Percentiles rank a stretch among this genome's conserved stretches.
These are phyloP conservation scores for Mycena sanguinolenta DNA, from an alignment of 768 basidiomycete genomes.

Conservation along the genomic window DNA sequence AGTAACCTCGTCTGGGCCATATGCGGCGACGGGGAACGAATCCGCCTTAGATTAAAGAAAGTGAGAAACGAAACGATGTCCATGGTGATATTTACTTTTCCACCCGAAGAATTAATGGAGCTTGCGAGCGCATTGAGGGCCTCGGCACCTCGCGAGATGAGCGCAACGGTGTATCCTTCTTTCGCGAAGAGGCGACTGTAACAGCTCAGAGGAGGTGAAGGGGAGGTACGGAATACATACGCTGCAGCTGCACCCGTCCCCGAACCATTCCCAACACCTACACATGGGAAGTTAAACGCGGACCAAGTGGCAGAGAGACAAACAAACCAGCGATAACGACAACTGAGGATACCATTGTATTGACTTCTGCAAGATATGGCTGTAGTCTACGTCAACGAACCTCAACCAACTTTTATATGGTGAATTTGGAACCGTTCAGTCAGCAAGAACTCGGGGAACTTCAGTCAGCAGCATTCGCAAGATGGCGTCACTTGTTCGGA, in stretches of 20 bases:
- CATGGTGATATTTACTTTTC: conserved; percentile 57
- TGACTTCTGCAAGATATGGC: background rate
- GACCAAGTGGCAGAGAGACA: background rate
- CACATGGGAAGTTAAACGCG: background rate
- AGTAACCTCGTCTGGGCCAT: conserved; percentile 65
- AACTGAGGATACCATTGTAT: conserved; percentile 24
- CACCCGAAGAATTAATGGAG: conserved; percentile 70
- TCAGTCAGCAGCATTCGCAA: background rate
- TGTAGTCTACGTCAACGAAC: background rate
- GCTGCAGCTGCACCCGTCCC: conserved; percentile 73
- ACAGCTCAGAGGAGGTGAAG: background rate
- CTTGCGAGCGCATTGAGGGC: conserved; percentile 65
- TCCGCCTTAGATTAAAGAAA: conserved; percentile 58
- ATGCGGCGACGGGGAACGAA: conserved; percentile 66
- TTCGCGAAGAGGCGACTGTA: conserved; percentile 70
- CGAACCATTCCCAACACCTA: conserved; percentile 60
- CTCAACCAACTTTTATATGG: conserved; percentile 1
- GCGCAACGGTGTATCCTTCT: conserved; percentile 74
- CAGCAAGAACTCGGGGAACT: conserved; percentile 2
- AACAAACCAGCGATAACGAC: conserved; percentile 22
- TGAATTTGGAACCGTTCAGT: background rate
- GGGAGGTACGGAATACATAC: conserved; percentile 50
- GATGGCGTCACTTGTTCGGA: background rate
- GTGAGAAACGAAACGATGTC: too few species aligned
- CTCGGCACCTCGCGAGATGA: conserved; percentile 71